These are phyloP conservation scores for Didymella arachidicola DNA, from an alignment of 2,329 filamentous ascomycete species.

Conservation along the genomic window DNA sequence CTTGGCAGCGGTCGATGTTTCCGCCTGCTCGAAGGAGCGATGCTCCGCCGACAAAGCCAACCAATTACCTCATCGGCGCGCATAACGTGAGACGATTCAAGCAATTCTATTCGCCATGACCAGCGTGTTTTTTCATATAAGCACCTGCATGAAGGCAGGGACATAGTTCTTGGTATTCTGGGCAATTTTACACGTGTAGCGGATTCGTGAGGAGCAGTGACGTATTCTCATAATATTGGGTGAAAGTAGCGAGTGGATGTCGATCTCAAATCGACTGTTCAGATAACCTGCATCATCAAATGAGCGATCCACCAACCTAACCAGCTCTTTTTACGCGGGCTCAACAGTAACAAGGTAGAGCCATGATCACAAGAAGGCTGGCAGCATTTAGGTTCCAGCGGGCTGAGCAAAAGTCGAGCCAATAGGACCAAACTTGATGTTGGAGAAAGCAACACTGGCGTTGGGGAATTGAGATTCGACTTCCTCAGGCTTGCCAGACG, in stretches of 20 bases:
- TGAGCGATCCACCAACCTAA: background rate
- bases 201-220: background rate
- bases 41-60: background rate
- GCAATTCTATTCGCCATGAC: constrained; percentile 13
- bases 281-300: background rate
- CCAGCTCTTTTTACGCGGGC: no score
- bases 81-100: constrained; percentile 31
- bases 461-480: constrained; percentile 33
- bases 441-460: constrained; percentile 38
- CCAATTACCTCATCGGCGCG: constrained; percentile 25
- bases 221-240: background rate
- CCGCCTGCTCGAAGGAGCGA: constrained; percentile 27
- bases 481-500: constrained; percentile 42
- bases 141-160: constrained; percentile 11
- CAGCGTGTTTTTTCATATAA: constrained; percentile 8
- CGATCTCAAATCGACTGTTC: background rate
- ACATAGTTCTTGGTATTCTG: constrained; percentile 15
- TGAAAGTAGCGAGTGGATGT: constrained; percentile 4
- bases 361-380: no score
- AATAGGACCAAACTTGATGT: constrained; percentile 44
- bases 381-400: constrained; percentile 13
- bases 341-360: no score
- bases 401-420: constrained; percentile 43
- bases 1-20: constrained; percentile 4
- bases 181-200: constrained; percentile 8